phyloP scores from a whole-genome alignment of 768 basidiomycete species.

The Harrya chromipes region DNA sequence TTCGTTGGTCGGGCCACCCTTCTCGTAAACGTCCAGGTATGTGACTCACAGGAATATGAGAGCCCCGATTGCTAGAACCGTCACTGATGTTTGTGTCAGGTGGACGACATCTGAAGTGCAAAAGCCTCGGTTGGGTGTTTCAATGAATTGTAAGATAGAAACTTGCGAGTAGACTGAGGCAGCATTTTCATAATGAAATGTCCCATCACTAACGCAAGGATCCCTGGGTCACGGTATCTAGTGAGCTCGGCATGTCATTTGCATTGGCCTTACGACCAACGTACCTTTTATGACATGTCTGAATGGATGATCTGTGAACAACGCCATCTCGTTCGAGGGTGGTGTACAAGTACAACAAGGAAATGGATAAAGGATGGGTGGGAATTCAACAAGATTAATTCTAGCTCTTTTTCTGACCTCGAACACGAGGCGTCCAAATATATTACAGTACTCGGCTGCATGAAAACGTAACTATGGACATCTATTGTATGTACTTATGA shows the following conservation, averaged over 20 bases:
- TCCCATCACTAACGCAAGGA: conserved; percentile 45
- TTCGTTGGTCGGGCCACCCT: background rate
- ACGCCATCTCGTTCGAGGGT: conserved; percentile 24
- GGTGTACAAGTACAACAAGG: conserved; percentile 9
- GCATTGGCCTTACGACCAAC: conserved; percentile 1
- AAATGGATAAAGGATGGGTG: conserved; percentile 26
- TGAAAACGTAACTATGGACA: conserved; percentile 16
- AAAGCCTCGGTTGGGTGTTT: conserved; percentile 10
- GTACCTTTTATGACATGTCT: conserved; percentile 33
- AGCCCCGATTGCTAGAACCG: conserved; percentile 61
- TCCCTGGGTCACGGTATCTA: conserved; percentile 34
- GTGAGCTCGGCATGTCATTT: conserved; percentile 9
- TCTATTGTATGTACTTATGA: conserved; percentile 5
- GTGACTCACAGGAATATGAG: conserved; percentile 65
- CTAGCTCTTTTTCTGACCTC: conserved; percentile 21
- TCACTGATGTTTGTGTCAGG: conserved; percentile 71
- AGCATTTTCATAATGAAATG: conserved; percentile 52
- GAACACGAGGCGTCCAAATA: conserved; percentile 27
- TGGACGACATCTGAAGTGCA: conserved; percentile 52
- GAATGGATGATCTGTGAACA: conserved; percentile 33
- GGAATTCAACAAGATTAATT: conserved; percentile 16
- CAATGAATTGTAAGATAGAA: conserved; percentile 1
- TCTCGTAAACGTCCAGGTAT: background rate
- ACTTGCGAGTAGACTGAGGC: conserved; percentile 34
- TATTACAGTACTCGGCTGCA: conserved; percentile 9